phyloP scores from a whole-genome alignment of 495 filamentous ascomycete species.

The Penicillium daleae region DNA sequence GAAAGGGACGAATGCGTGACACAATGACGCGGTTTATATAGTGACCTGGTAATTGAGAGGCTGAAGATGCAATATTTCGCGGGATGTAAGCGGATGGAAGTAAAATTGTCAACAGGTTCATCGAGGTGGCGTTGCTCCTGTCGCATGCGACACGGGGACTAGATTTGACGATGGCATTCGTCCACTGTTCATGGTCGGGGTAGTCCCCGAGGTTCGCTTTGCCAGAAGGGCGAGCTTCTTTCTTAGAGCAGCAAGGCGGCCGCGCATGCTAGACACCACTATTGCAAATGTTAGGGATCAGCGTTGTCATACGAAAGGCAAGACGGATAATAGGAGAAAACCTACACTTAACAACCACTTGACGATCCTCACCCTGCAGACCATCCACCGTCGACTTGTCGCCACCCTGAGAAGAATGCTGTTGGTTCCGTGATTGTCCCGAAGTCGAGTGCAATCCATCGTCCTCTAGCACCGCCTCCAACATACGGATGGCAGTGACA shows the following conservation, averaged over 20 bases:
- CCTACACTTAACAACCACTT: constrained; percentile 72
- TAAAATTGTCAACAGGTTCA: constrained; percentile 16
- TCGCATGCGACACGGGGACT: constrained; percentile 32
- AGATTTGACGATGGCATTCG: constrained; percentile 40
- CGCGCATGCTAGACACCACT: constrained; percentile 66
- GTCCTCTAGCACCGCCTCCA: constrained; percentile 89
- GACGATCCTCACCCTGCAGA: constrained; percentile 73
- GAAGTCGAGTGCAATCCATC: constrained; percentile 59
- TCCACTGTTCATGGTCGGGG: constrained; percentile 31
- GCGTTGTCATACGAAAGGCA: not conserved
- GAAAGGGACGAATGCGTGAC: constrained; percentile 2
- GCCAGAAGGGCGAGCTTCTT: constrained; percentile 61
- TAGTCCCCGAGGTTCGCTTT: constrained; percentile 52
- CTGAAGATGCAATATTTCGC: constrained; percentile 14
- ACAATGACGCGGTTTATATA: not conserved
- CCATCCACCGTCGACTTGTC: constrained; percentile 57
- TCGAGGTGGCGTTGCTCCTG: constrained; percentile 39
- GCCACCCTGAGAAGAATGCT: constrained; percentile 19
- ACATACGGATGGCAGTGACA: constrained; percentile 85
- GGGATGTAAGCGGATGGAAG: constrained; percentile 20
- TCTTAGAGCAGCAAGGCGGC: constrained; percentile 55
- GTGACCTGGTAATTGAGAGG: not conserved
- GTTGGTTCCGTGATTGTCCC: constrained; percentile 37
- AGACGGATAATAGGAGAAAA: not conserved
- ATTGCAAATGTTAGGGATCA: constrained; percentile 29